These are phyloP conservation scores for Hebeloma cylindrosporum DNA, from an alignment of 768 basidiomycete genomes.

Conservation along the genomic window DNA sequence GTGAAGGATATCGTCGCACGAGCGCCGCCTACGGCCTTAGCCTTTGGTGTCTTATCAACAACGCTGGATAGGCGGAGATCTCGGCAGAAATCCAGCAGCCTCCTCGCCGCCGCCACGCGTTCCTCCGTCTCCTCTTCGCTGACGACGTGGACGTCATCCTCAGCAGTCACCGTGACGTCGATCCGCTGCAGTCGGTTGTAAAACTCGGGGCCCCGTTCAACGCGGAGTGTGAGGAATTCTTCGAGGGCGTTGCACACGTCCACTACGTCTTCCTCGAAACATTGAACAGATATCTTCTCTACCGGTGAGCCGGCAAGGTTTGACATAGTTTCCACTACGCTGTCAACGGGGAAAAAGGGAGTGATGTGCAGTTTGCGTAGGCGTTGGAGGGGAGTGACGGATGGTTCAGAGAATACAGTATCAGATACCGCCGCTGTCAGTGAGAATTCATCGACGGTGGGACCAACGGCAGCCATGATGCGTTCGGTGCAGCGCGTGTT, in stretches of 20 bases:
- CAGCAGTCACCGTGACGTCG: slow-evolving; percentile 44
- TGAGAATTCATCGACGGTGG: slow-evolving; percentile 54
- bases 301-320: slow-evolving; percentile 61
- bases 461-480: slow-evolving; percentile 60
- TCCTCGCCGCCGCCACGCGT: slow-evolving; percentile 38
- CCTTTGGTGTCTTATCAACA: slow-evolving; percentile 21
- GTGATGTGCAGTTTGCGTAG: slow-evolving; percentile 59
- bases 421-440: slow-evolving; percentile 48
- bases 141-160: slow-evolving; percentile 15
- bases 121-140: slow-evolving; percentile 40
- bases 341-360: slow-evolving; percentile 61
- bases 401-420: slow-evolving; percentile 42
- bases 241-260: slow-evolving; percentile 58
- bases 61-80: slow-evolving; percentile 45
- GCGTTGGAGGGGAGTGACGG: slow-evolving; percentile 45
- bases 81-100: slow-evolving; percentile 49
- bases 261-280: slow-evolving; percentile 63
- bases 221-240: slow-evolving; percentile 53
- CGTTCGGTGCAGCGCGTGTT: slow-evolving; percentile 57
- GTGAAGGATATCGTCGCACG: slow-evolving; percentile 16
- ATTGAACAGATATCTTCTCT: slow-evolving; percentile 55
- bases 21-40: neutral
- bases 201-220: slow-evolving; percentile 48
- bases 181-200: slow-evolving; percentile 50
- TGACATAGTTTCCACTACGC: slow-evolving; percentile 57